Base-by-base conservation (phyloP, 306 rosid species). In the Psophocarpus tetragonolobus region DNA sequence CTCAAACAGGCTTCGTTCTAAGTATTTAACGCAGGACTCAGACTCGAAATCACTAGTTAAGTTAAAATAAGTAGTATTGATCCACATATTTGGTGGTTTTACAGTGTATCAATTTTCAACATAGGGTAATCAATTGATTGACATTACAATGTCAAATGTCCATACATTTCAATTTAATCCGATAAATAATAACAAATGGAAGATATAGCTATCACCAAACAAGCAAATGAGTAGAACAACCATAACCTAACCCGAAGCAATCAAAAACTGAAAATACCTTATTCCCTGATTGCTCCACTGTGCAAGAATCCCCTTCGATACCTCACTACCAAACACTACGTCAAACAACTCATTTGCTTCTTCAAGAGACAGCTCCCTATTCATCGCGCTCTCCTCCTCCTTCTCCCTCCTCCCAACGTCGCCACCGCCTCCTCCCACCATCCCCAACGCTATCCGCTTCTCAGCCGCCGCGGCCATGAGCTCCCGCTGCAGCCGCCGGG, bases 271-370 rank as follows among this genome's bases (percentile, higher is more conserved):
- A 14, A 71, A 85, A 48, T 73, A 92, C 97, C 97, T 90, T 85
- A 92, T 92, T 41, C 97, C 97, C 82, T 92, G 97, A 79, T 92
- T 92, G 77, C 92, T 87, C 97, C 97, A 92, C 83, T 86, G 97
- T 1, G 88, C 90, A 56, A 92, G 96, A 78, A 92, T 86, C 23
- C 81, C 91, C 80, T 83, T 88, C 0, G 96, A 84, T 26, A 92
- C 97, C 73, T 74, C 89, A 44, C 29, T 62, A 32, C 97, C 97
- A 74, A 90, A 92, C 75, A 92, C 90, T 87, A 92, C 78, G 13
- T 76, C 71, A 80, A 92, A 92, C 82, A 92, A 75, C 73, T 88
- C 86, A 27, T 78, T 81, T 4, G 93, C 92, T 57, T 90, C 93
- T 70, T 73, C 85, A 23, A 73, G 63, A 45, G 84, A 77, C 33